Percentiles rank a stretch among this genome's conserved stretches.
phyloP scores from a whole-genome alignment of 1,284 basidiomycete species.

The Cutaneotrichosporon sp. region DNA sequence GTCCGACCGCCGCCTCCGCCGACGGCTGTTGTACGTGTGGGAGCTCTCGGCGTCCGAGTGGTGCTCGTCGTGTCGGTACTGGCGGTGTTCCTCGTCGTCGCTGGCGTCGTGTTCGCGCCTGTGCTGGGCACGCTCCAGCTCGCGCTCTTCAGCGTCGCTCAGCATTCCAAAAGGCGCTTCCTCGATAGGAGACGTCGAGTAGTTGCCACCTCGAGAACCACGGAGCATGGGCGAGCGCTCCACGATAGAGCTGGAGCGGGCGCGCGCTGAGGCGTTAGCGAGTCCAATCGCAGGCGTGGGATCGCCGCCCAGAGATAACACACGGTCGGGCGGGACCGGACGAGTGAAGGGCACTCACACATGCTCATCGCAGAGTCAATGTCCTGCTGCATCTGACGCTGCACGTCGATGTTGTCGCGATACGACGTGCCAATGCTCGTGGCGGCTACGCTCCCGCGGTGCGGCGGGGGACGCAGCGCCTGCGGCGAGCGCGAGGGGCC shows the following conservation, averaged over 20 bases:
- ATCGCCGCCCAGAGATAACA: neutral
- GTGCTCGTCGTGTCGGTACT: slow-evolving; percentile 26
- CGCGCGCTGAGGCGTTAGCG: slow-evolving; percentile 32
- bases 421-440: slow-evolving; percentile 20
- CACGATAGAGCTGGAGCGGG: slow-evolving; percentile 44
- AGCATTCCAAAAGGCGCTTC: slow-evolving; percentile 52
- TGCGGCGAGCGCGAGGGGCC: slow-evolving; percentile 32
- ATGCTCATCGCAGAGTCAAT: slow-evolving; percentile 51
- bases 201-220: slow-evolving; percentile 28
- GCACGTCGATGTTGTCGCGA: slow-evolving; percentile 30
- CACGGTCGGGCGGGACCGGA: neutral
- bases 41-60: slow-evolving; percentile 14
- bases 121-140: slow-evolving; percentile 47
- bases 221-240: slow-evolving; percentile 31
- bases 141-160: slow-evolving; percentile 51
- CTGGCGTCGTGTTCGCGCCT: slow-evolving; percentile 20
- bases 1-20: neutral
- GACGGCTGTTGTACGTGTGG: slow-evolving; percentile 12
- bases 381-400: slow-evolving; percentile 51
- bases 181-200: slow-evolving; percentile 47
- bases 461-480: slow-evolving; percentile 23
- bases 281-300: neutral
- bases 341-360: slow-evolving; percentile 35
- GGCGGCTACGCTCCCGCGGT: slow-evolving; percentile 5
- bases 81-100: slow-evolving; percentile 14